Evolutionary conservation across 441 rosid genomes (phyloP), one percentile per base, ranked within the genome.

Genomic region (Populus hybrid): DNA sequence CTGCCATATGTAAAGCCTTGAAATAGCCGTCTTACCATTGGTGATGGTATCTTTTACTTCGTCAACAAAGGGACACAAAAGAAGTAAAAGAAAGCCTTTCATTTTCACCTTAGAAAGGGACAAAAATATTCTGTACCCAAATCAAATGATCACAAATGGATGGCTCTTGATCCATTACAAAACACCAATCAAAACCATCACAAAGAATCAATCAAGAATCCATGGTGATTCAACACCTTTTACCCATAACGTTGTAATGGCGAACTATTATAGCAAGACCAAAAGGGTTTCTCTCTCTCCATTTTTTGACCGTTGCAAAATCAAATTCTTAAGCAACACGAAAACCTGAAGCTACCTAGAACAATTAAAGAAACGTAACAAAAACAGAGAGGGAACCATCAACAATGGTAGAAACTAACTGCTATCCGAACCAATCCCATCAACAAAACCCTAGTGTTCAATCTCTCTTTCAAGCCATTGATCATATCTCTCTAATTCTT

Each of bases 401-500:
- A 38, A 82, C 71, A 63, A 83, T 89, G 94, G 90, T 78, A 38
- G 88, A 84, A 77, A 77, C 84, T 18, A 79, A 74, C 35, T 70
- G 76, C 73, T 72, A 65, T 76, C 70, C 67, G 73, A 61, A 21
- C 24, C 69, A 73, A 18, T 6, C 73, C 42, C 69, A 24, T 20
- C 75, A 66, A 4, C 79, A 84, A 73, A 84, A 81, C 72, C 85
- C 85, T 8, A 65, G 77, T 38, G 21, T 77, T 16, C 87, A 85
- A 4, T 84, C 85, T 34, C 77, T 80, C 7, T 67, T 86, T 23
- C 83, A 86, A 14, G 76, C 84, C 0, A 78, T 90, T 3, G 91
- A 92, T 74, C 87, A 93, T 0, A 80, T 87, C 50, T 91, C 95
- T 78, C 88, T 92, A 1, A 81, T 92, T 18, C 90, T 89, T 38